Conservation (phyloP, 2,329 filamentous ascomycete genomes). For the Neophaeococcomyces aloes region DNA sequence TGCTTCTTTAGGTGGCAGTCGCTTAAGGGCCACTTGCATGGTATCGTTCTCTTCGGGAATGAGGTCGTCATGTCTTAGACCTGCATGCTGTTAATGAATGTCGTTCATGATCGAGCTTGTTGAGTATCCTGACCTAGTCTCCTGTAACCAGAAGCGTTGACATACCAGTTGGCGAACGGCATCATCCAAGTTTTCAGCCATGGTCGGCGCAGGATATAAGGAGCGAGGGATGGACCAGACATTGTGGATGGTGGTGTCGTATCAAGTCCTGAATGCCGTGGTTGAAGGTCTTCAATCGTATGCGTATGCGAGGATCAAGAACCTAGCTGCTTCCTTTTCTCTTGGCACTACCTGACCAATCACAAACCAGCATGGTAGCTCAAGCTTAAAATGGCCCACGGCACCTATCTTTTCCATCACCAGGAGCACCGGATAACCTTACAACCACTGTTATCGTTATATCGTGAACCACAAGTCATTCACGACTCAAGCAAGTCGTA, state of each 20-base stretch:
- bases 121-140: slow-evolving; percentile 62
- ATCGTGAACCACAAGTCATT: too few relatives aligned
- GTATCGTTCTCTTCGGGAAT: slow-evolving; percentile 84
- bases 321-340: slow-evolving; percentile 2
- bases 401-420: not conserved
- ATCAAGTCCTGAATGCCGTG: not conserved
- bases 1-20: slow-evolving; percentile 76
- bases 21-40: slow-evolving; percentile 79
- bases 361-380: slow-evolving; percentile 3
- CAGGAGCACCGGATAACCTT: too few relatives aligned
- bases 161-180: slow-evolving; percentile 82
- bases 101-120: not conserved
- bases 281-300: not conserved
- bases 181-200: slow-evolving; percentile 71
- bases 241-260: slow-evolving; percentile 36
- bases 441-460: too few relatives aligned
- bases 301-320: slow-evolving; percentile 4
- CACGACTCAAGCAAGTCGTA: too few relatives aligned
- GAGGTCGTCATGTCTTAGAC: slow-evolving; percentile 75
- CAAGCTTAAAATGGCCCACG: slow-evolving; percentile 2
- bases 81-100: slow-evolving; percentile 13
- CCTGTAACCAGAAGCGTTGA: slow-evolving; percentile 80
- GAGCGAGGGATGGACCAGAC: slow-evolving; percentile 62
- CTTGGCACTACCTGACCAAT: slow-evolving; percentile 7
- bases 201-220: slow-evolving; percentile 70